These are phyloP conservation scores for Phlebopus sp. DNA, from an alignment of 1,284 basidiomycete genomes.

Conservation along the genomic window DNA sequence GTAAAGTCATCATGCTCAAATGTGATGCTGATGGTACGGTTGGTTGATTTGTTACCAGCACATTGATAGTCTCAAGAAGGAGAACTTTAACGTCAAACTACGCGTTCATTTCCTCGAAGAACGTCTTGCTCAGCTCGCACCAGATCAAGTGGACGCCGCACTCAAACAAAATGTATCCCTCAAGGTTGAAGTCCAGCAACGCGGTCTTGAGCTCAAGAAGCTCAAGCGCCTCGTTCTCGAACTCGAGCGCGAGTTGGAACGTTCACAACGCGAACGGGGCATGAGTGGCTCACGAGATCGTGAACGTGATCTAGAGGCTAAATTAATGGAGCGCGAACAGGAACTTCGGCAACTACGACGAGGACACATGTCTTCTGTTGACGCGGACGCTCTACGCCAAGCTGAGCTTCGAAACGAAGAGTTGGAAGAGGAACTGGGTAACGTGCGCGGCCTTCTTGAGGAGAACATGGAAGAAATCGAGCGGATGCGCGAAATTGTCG, in stretches of 20 bases:
- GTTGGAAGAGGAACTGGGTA: constrained; percentile 70
- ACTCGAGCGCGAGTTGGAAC: constrained; percentile 76
- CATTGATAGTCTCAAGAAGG: constrained; percentile 91
- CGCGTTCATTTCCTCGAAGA: constrained; percentile 93
- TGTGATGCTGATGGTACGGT: constrained; percentile 1
- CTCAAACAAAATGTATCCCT: constrained; percentile 93
- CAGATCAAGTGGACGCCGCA: constrained; percentile 88
- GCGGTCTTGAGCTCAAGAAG: constrained; percentile 91
- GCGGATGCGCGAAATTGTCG: constrained; percentile 60
- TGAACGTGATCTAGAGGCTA: constrained; percentile 69
- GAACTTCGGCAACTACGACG: constrained; percentile 63
- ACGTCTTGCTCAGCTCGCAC: constrained; percentile 81
- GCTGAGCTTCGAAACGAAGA: constrained; percentile 59
- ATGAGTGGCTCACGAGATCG: constrained; percentile 48
- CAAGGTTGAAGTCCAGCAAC: constrained; percentile 90
- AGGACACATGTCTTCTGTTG: constrained; percentile 39
- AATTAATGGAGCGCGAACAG: constrained; percentile 63
- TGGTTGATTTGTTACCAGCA: constrained; percentile 50
- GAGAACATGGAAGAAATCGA: constrained; percentile 77
- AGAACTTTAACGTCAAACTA: constrained; percentile 93
- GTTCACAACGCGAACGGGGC: constrained; percentile 57
- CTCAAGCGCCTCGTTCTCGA: constrained; percentile 86
- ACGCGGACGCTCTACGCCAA: constrained; percentile 51
- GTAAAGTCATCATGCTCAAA: constrained; percentile 37
- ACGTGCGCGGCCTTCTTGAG: constrained; percentile 61